phyloP scores from a whole-genome alignment of 805 yeast species.

The Wickerhamiella cacticola region DNA sequence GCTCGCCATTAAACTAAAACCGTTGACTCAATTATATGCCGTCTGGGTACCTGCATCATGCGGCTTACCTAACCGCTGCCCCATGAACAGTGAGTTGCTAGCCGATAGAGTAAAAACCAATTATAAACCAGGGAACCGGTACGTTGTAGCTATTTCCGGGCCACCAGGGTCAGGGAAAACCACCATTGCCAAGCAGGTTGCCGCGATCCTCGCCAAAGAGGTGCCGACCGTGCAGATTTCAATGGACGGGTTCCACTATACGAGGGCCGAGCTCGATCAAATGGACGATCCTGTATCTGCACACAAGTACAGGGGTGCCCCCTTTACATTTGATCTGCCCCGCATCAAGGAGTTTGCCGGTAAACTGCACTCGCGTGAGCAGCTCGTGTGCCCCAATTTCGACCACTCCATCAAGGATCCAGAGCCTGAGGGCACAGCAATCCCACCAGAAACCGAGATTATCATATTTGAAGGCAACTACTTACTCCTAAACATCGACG shows the following conservation, averaged over 20 bases:
- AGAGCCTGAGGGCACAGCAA: slow-evolving; percentile 37
- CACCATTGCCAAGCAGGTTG: slow-evolving; percentile 44
- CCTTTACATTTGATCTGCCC: slow-evolving; percentile 66
- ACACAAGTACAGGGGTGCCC: slow-evolving; percentile 63
- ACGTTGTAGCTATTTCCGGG: slow-evolving; percentile 51
- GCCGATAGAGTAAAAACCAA: neutral
- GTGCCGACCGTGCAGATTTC: slow-evolving; percentile 33
- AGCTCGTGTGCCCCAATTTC: slow-evolving; percentile 46
- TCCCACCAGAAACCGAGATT: slow-evolving; percentile 39
- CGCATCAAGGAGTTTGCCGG: slow-evolving; percentile 32
- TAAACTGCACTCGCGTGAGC: slow-evolving; percentile 22
- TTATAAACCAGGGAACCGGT: neutral
- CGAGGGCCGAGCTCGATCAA: slow-evolving; percentile 36
- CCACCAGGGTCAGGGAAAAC: slow-evolving; percentile 82
- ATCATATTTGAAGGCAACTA: slow-evolving; percentile 70
- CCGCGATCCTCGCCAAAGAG: slow-evolving; percentile 30
- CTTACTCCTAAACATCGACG: slow-evolving; percentile 43
- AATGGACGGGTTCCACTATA: slow-evolving; percentile 71
- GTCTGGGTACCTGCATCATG: neutral
- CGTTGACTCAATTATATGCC: too few relatives aligned
- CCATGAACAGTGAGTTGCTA: neutral
- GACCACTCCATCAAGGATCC: slow-evolving; percentile 65
- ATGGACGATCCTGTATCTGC: slow-evolving; percentile 50
- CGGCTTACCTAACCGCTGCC: neutral
- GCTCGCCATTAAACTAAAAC: neutral